Base-by-base conservation (phyloP, 2,329 filamentous ascomycete species). In the Phialemonium atrogriseum region DNA sequence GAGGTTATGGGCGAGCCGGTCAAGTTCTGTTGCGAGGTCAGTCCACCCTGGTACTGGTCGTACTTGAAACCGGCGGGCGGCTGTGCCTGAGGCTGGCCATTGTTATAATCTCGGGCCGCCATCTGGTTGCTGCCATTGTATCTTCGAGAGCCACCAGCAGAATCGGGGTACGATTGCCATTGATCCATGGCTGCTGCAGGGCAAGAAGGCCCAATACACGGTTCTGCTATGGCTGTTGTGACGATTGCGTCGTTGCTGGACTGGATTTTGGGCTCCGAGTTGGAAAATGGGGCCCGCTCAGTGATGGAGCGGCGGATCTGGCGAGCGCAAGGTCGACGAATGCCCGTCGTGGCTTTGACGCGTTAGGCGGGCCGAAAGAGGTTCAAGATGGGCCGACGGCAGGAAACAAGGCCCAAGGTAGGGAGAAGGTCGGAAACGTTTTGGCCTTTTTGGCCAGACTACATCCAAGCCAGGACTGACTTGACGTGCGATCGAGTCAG, bases 1-100 rank as follows among this genome's bases (percentile, higher is more conserved):
- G 67, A 68, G 36, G 60, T 58, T 49, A 74, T 63, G 40, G 77
- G 69, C 35, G 78, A 78, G 23, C 69, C 64, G 38, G 67, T 64
- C 49, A 77, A 64, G 47, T 72, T 57, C 36, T 48, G 40, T 47
- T 59, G 55, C 31, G 54, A 44, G 39, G 49, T 56, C 35, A 63
- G 47, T 33, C 53, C 56, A 34, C 60, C 59, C 52, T 78, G 75
- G 53, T 80, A 82, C 49, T 77, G 68, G 45, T 83, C 77, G 55
- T 83, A 82, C 45, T 77, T 76, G 59, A 75, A 82, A 51, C 66
- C 68, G 42, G 68, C 63, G 29, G 73, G 68, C 37, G 72, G 64
- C 50, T 74, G 50, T 36, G 58, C 55, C 32, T 49, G 50, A 25
- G 40, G 20, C 48, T 63, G 62, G 38, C 47, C 50, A 41, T 51